Percentiles rank a stretch among this genome's conserved stretches.
Conservation (phyloP, 805 yeast species). For the Zygotorulaspora sp. region DNA sequence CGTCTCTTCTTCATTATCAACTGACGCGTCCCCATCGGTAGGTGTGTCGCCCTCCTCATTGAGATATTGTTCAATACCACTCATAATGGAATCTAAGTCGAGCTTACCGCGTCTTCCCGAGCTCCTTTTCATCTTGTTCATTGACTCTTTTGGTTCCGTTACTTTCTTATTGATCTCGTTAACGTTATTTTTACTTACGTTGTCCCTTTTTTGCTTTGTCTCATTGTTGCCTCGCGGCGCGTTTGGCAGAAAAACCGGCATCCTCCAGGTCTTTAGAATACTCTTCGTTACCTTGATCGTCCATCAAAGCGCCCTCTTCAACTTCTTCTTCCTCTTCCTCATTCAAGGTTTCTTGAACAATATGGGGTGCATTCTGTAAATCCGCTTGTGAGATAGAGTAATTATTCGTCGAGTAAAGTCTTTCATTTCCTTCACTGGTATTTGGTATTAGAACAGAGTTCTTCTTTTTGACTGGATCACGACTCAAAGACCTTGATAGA, state of each 20-base stretch:
- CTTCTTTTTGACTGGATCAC: constrained; percentile 21
- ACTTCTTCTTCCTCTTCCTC: constrained; percentile 26
- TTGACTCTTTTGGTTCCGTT: background rate
- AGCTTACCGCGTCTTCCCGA: constrained; percentile 6
- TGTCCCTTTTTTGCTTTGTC: constrained; percentile 15
- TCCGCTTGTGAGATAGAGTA: constrained; percentile 30
- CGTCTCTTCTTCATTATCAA: too few relatives aligned
- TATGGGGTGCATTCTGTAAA: constrained; percentile 27
- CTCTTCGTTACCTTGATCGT: constrained; percentile 25
- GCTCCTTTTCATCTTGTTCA: background rate
- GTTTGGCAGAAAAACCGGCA: constrained; percentile 13
- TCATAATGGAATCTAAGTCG: constrained; percentile 24
- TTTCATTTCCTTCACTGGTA: constrained; percentile 13
- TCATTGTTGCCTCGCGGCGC: constrained; percentile 22
- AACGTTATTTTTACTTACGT: too few relatives aligned
- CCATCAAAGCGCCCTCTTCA: constrained; percentile 18
- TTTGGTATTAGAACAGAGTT: constrained; percentile 5
- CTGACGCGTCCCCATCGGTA: too few relatives aligned
- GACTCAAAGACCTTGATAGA: constrained; percentile 28
- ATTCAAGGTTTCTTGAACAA: constrained; percentile 19
- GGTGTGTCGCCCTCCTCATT: constrained; percentile 12
- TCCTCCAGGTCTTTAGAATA: constrained; percentile 13
- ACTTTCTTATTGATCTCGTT: background rate
- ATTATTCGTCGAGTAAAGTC: constrained; percentile 26
- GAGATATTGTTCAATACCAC: constrained; percentile 27